These are phyloP conservation scores for Termitomyces sp. DNA, from an alignment of 768 basidiomycete genomes.

Conservation along the genomic window DNA sequence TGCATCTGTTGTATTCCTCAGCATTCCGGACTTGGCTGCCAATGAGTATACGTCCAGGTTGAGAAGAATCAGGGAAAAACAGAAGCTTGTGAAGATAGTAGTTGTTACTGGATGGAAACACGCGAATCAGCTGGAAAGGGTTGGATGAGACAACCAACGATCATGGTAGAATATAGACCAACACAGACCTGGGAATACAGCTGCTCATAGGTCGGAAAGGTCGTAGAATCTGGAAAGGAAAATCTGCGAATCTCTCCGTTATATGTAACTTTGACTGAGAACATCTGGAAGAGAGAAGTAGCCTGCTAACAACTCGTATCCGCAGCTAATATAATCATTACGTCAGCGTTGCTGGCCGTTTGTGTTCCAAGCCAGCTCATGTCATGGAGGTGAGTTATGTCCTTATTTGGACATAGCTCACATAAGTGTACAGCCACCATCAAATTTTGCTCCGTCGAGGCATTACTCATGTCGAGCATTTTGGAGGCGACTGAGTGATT, in stretches of 20 bases:
- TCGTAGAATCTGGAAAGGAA: slow-evolving; percentile 40
- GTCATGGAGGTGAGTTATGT: too few relatives aligned
- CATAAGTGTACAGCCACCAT: too few relatives aligned
- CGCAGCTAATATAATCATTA: slow-evolving; percentile 8
- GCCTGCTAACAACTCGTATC: neutral
- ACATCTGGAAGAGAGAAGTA: slow-evolving; percentile 38
- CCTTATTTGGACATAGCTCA: too few relatives aligned
- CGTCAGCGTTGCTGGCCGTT: slow-evolving; percentile 6
- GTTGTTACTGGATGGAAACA: slow-evolving; percentile 56
- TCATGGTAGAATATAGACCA: neutral
- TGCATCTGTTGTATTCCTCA: slow-evolving; percentile 50
- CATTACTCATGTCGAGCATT: too few relatives aligned
- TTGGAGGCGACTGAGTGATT: too few relatives aligned
- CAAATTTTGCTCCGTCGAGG: too few relatives aligned
- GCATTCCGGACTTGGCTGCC: slow-evolving; percentile 51
- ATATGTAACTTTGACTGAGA: slow-evolving; percentile 78
- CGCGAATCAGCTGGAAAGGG: slow-evolving; percentile 51
- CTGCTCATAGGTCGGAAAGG: slow-evolving; percentile 60
- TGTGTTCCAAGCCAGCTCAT: too few relatives aligned
- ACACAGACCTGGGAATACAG: slow-evolving; percentile 55
- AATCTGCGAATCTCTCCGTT: slow-evolving; percentile 63
- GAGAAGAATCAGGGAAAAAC: slow-evolving; percentile 57
- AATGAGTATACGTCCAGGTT: slow-evolving; percentile 53
- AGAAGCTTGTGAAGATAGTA: slow-evolving; percentile 64
- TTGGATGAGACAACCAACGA: slow-evolving; percentile 17